Percentiles rank a stretch among this genome's conserved stretches.
These are phyloP conservation scores for Arthrobotrys megalospora DNA, from an alignment of 2,329 filamentous ascomycete species.

Conservation along the genomic window DNA sequence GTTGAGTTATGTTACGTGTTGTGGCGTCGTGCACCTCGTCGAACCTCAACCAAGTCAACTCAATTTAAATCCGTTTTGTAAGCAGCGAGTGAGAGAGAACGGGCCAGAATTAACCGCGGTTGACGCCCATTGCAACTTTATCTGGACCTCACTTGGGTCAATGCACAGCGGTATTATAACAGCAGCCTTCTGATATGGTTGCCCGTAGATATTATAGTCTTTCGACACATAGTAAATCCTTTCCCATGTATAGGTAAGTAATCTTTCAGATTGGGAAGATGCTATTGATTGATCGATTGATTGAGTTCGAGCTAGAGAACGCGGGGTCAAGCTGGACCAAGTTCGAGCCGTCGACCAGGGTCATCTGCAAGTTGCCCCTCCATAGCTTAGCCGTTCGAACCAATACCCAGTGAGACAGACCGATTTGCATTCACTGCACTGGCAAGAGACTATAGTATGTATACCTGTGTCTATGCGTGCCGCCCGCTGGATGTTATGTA, in stretches of 20 bases:
- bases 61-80: too few relatives aligned
- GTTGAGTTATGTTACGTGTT: not conserved
- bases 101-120: not conserved
- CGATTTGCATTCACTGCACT: too few relatives aligned
- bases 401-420: too few relatives aligned
- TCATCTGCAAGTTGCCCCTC: constrained; percentile 61
- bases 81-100: not conserved
- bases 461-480: too few relatives aligned
- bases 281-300: too few relatives aligned
- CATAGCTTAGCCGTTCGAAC: constrained; percentile 26
- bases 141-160: not conserved
- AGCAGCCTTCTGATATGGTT: not conserved
- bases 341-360: constrained; percentile 33
- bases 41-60: not conserved
- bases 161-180: not conserved
- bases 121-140: constrained; percentile 4
- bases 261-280: too few relatives aligned
- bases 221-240: too few relatives aligned
- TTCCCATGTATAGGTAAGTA: too few relatives aligned
- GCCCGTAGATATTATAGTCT: too few relatives aligned
- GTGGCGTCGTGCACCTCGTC: constrained; percentile 22
- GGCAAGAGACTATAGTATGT: too few relatives aligned
- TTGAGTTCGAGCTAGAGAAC: not conserved
- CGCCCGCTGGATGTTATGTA: too few relatives aligned
- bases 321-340: constrained; percentile 38